Base-by-base conservation (phyloP, 176 grass and related monocot genomes). In the Saccharum spontaneum region DNA sequence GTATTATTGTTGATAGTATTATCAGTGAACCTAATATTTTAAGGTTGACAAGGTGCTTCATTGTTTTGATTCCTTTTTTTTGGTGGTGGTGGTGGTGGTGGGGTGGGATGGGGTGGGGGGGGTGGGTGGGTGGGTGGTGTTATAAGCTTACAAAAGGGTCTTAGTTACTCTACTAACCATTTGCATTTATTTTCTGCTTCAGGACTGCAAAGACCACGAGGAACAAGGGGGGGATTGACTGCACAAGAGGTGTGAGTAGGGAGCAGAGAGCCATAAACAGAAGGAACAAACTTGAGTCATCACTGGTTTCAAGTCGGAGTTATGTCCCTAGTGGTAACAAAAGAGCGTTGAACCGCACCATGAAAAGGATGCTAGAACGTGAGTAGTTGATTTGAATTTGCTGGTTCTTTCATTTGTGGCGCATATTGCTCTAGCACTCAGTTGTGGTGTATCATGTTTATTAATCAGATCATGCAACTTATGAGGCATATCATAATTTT, bases 121-220 rank as follows among this genome's bases (percentile, higher is more conserved):
- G n/a, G 20, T 0, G 20, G n/a, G n/a, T n/a, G n/a, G n/a, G n/a
- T n/a, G n/a, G n/a, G n/a, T n/a, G n/a, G n/a, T 0, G 2, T 2
- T 54, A 33, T 52, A 52, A 20, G 7, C 46, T 34, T 36, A 11
- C 46, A 55, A 18, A 16, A 24, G 54, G 48, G 48, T 17, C 48
- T 0, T 36, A 57, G 31, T 76, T 84, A 43, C 71, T 84, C 22
- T 67, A 41, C n/a, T 84, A 65, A 77, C 8, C 64, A 45, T 71
- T 79, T 85, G 83, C 16, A 70, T 66, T 67, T 8, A 8, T 9
- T 48, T 5, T 72, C 1, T 50, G 76, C 40, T 86, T 64, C 40
- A 86, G 84, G 84, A 46, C 39, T 45, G 28, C 67, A 62, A 72
- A 79, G 17, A 79, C 44, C 20, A 2, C 0, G 52, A 46, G 30